Base-by-base conservation (phyloP, 2,329 filamentous ascomycete species). In the Tricladium varicosporioides region DNA sequence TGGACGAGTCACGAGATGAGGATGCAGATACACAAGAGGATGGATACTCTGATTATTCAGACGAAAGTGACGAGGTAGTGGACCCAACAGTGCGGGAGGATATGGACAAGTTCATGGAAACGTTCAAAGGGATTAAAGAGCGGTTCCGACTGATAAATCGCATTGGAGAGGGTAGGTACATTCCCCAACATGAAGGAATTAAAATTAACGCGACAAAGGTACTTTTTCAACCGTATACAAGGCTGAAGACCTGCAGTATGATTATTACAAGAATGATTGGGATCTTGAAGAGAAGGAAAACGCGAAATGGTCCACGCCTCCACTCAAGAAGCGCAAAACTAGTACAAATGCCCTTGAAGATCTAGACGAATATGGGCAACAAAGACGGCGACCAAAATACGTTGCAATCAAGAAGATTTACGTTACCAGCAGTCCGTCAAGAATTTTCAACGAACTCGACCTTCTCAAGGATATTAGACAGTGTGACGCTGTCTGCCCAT, bases 361-460 rank as follows among this genome's bases (percentile, higher is more conserved):
- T 49, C 47, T 67, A 51, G 60, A 65, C 47, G 43, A 67, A 42
- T 66, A 71, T 53, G 64, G 70, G 16, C 69, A 66, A 18, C 72
- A 72, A 43, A 76, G 75, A 54, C 76, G 75, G 51, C 80, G 76
- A 63, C 79, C 88, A 19, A 90, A 88, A 70, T 97, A 88, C 69
- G 95, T 99, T 60, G 94, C 95, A 16, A 90, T 99, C 74, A 99
- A 99, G 77, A 99, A 99, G 77, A 99, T 99, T 66, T 99, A 99
- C 73, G 94, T 97, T 63, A 99, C 95, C 0, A 97, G 92, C 61
- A 97, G 92, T 64, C 94, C 94, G 0, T 81, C 87, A 27, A 89
- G 94, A 47, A 97, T 99, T 65, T 84, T 96, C 70, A 99, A 99
- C 75, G 94, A 99, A 74, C 85, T 99, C 15, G 93, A 97, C 67